Evolutionary conservation across 768 basidiomycete species (phyloP), one percentile per base, ranked within the genome.

Genomic region (Coprinopsis strossmayeri): DNA sequence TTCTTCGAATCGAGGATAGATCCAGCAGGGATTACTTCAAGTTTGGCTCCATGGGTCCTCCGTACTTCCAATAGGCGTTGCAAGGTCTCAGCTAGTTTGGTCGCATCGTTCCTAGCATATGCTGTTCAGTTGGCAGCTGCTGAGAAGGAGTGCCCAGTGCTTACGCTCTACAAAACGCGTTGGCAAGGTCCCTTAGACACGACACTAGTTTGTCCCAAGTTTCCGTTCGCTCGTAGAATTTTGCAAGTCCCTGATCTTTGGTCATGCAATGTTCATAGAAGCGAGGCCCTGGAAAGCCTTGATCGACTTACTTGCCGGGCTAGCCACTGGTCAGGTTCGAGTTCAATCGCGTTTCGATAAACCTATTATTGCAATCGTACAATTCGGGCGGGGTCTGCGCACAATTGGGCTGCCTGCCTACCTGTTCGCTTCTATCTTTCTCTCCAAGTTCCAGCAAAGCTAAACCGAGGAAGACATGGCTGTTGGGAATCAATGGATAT

Each of bases 401-500:
- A 18, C 35, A 18, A 38, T 32, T 32, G 30, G 48, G 46, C 35
- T 57, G 58, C 71, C 10, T 18, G 25, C 40, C 75, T 78, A 95
- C 93, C 81, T 86, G 79, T 72, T 97, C 93, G 70, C 92, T 87
- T 61, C 82, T 69, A 32, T 82, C 77, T 18, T 70, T 63, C 46
- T 87, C 76, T 23, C 79, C 79, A 1, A 94, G 69, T 60, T 95
- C 90, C 10, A 91, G 70, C 20, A 77, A 71, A 1, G 96, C 82
- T 10, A 96, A 68, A 2, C 84, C 93, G 23, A 90, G 74, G 61
- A 93, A 96, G 20, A 96, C 86, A 61, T 87, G 78, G 3, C 94
- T 97, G 61, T 35, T 21, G n/a, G n/a, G n/a, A n/a, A n/a, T n/a
- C n/a, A n/a, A n/a, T n/a, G n/a, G n/a, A n/a, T n/a, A n/a, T n/a